phyloP scores from a whole-genome alignment of 2,329 filamentous ascomycete species.

The Colletotrichum cordylinicola region DNA sequence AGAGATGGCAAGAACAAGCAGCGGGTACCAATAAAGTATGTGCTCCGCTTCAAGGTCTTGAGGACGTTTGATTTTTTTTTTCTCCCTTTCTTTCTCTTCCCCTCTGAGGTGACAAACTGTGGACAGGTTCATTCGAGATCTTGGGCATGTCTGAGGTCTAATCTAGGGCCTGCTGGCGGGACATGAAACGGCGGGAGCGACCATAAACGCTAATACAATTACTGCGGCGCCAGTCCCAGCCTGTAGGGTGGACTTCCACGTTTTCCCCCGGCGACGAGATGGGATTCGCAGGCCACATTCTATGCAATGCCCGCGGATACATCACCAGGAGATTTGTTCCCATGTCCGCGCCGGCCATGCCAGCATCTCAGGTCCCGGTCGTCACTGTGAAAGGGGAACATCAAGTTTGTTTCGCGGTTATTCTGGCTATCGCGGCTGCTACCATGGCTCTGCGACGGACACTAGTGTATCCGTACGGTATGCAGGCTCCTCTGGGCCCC shows the following conservation, averaged over 20 bases:
- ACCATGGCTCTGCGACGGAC: not conserved
- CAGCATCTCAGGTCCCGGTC: not conserved
- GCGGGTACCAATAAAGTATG: conserved; percentile 12
- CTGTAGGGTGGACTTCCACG: conserved; percentile 1
- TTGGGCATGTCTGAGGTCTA: not conserved
- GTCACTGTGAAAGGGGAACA: not conserved
- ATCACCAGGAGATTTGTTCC: not conserved
- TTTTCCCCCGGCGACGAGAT: conserved; percentile 1
- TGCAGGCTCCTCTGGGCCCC: not conserved
- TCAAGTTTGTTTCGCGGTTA: not conserved
- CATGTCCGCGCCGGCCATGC: not conserved
- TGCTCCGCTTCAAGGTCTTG: conserved; percentile 3
- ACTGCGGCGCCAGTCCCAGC: not conserved
- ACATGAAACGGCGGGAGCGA: conserved; percentile 17
- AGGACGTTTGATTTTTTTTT: conserved; percentile 6
- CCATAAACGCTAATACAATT: conserved; percentile 2
- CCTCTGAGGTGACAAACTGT: not conserved
- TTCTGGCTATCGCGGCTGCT: not conserved
- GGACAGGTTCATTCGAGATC: not conserved
- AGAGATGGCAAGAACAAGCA: not conserved
- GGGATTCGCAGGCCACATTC: not conserved
- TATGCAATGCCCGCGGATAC: not conserved
- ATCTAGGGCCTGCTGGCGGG: not conserved
- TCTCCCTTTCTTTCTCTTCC: not conserved
- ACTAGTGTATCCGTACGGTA: too few species aligned